Evolutionary conservation across 768 basidiomycete species (phyloP), one percentile per base, ranked within the genome.

Genomic region (Hysterangium stoloniferum): DNA sequence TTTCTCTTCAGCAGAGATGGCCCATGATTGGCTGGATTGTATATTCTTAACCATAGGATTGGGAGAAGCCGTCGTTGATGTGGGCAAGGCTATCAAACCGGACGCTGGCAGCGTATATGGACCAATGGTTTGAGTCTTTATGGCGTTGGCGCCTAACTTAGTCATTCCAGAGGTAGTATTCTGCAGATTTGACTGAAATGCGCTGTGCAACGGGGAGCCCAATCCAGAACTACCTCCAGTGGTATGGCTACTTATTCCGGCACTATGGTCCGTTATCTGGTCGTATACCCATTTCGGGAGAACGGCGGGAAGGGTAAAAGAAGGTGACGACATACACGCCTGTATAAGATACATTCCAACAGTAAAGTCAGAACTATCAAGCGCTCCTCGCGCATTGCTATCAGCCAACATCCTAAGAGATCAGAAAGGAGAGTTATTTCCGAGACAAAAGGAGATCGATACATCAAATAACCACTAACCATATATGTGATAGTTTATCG

Each of bases 291-390:
- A 85, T 3, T 86, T 84, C 19, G 95, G 92, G 15, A 98, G 75
- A 2, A 74, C 68, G 5, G 76, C 65, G 31, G 93, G 93, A 44
- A 94, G 74, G 54, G 74, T 75, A 45, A 81, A 71, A 49, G 90
- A 69, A 54, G 84, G 77, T 49, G 78, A 78, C 47, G 84, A 80
- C 93, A 97, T 96, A 33, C 78, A 70, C n/a, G 79, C 84, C 66
- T 97, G 93, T 56, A 98, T 93, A 62, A 97, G 79, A 66, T 90
- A 91, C 93, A 96, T 94, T 34, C 85, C 96, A 60, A 99, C 80
- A 53, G 86, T 84, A 62, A 99, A 99, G 67, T 99, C 96, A 38
- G 84, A 75, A 13, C 80, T 70, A 64, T 99, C 96, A 53, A 99
- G 81, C 11, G 76, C 71, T 45, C 96, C 95, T 54, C 96, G 78